phyloP scores from a whole-genome alignment of 345 rosid species.

The Euphorbia pulcherrima region DNA sequence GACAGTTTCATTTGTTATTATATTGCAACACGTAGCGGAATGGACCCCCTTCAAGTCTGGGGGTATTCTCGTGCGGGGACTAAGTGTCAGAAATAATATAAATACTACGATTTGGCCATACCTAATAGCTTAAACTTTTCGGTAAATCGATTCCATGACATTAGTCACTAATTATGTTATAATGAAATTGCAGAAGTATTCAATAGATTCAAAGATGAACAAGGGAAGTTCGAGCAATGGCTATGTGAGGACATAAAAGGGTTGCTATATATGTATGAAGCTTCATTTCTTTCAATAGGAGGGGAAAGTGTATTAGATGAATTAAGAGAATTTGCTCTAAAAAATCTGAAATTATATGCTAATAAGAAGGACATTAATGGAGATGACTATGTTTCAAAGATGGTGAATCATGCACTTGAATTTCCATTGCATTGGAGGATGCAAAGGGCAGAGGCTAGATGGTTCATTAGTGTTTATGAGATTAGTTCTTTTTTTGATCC shows the following conservation, averaged over 20 bases:
- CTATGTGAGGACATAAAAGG: constrained; percentile 16
- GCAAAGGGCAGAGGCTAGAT: constrained; percentile 42
- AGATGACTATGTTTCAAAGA: constrained; percentile 9
- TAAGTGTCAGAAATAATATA: too few relatives aligned
- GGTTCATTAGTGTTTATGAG: constrained; percentile 41
- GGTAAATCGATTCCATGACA: too few relatives aligned
- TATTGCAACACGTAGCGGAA: too few relatives aligned
- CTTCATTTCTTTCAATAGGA: constrained; percentile 11
- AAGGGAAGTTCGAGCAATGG: constrained; percentile 3
- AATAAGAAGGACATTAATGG: neutral
- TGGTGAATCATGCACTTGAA: constrained; percentile 33
- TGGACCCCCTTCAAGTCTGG: too few relatives aligned
- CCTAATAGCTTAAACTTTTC: too few relatives aligned
- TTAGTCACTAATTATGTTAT: too few relatives aligned
- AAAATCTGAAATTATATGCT: constrained; percentile 1
- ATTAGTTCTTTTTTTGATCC: constrained; percentile 17
- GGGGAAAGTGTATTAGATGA: constrained; percentile 20
- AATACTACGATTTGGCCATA: too few relatives aligned
- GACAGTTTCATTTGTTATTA: too few relatives aligned
- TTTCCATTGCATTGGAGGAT: constrained; percentile 43
- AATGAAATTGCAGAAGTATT: constrained; percentile 15
- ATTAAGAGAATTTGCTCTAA: constrained; percentile 12
- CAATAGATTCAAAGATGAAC: constrained; percentile 13
- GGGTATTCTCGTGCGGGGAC: too few relatives aligned
- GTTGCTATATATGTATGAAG: constrained; percentile 19